Conservation (phyloP, 2,329 filamentous ascomycete species). For the Colletotrichum musicola region DNA sequence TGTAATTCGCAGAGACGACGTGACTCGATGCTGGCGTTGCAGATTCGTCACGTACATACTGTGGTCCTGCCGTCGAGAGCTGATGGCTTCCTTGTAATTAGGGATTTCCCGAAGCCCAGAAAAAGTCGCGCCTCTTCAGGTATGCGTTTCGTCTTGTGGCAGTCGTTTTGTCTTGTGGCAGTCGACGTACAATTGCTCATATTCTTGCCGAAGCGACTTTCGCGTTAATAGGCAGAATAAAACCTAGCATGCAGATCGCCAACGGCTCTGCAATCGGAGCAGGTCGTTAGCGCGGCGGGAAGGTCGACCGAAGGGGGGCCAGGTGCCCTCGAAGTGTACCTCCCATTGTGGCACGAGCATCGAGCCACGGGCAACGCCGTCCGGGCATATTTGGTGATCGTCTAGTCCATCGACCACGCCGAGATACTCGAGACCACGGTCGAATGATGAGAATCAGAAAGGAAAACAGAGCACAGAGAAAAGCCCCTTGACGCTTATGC, state of each 20-base stretch:
- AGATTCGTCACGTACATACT: conserved; percentile 26
- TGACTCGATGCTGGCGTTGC: conserved; percentile 35
- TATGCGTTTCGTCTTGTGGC: conserved; percentile 8
- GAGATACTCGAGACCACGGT: not conserved
- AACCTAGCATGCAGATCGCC: conserved; percentile 10
- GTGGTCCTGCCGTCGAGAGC: not conserved
- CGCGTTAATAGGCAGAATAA: not conserved
- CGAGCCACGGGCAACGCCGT: conserved; percentile 16
- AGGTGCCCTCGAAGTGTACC: conserved; percentile 2
- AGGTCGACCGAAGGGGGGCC: conserved; percentile 9
- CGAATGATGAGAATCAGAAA: not conserved
- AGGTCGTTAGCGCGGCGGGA: conserved; percentile 18
- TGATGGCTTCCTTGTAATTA: too few relatives aligned
- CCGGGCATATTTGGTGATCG: conserved; percentile 14
- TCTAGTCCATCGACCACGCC: not conserved
- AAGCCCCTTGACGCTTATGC: conserved; percentile 9
- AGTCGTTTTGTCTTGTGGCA: conserved; percentile 3
- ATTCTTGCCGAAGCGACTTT: not conserved
- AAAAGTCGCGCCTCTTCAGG: not conserved
- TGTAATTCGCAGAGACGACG: conserved; percentile 13
- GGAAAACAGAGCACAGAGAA: not conserved
- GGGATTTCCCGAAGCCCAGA: not conserved
- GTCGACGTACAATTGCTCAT: conserved; percentile 8
- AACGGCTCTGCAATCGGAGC: conserved; percentile 25
- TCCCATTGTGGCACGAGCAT: conserved; percentile 18